phyloP scores from a whole-genome alignment of 306 rosid species.

The Cicer chorassanicum region DNA sequence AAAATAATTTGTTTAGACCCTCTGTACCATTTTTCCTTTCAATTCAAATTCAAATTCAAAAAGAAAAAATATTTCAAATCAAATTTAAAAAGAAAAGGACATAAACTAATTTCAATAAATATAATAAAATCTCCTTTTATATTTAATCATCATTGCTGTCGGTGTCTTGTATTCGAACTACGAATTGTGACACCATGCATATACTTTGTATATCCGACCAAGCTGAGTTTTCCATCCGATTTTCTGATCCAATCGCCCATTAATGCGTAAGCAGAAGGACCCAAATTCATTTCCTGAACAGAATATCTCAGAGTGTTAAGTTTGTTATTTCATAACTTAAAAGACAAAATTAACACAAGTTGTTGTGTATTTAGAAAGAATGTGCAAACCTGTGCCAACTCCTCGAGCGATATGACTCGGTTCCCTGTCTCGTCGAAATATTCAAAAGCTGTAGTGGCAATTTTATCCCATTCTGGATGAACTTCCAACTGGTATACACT shows the following conservation, averaged over 20 bases:
- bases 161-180: conserved; percentile 68
- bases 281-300: conserved; percentile 89
- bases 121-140: conserved; percentile 27
- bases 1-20: conserved; percentile 39
- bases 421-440: conserved; percentile 79
- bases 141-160: conserved; percentile 48
- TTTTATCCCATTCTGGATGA: conserved; percentile 81
- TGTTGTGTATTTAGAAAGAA: background rate
- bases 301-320: conserved; percentile 30
- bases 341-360: background rate
- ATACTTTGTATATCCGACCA: conserved; percentile 81
- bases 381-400: conserved; percentile 81
- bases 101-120: conserved; percentile 54
- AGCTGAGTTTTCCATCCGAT: conserved; percentile 86
- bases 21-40: conserved; percentile 49
- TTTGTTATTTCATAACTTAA: conserved; percentile 2
- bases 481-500: conserved; percentile 92
- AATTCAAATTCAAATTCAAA: conserved; percentile 37
- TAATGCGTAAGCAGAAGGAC: conserved; percentile 71
- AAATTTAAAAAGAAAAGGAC: conserved; percentile 26
- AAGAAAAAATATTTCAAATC: conserved; percentile 38
- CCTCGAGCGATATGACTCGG: conserved; percentile 77
- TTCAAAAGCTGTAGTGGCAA: conserved; percentile 72
- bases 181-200: conserved; percentile 91
- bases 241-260: conserved; percentile 87